Evolutionary conservation across 495 filamentous ascomycete genomes (phyloP), one percentile per base, ranked within the genome.

Genomic region (Achaetomiella virescens): DNA sequence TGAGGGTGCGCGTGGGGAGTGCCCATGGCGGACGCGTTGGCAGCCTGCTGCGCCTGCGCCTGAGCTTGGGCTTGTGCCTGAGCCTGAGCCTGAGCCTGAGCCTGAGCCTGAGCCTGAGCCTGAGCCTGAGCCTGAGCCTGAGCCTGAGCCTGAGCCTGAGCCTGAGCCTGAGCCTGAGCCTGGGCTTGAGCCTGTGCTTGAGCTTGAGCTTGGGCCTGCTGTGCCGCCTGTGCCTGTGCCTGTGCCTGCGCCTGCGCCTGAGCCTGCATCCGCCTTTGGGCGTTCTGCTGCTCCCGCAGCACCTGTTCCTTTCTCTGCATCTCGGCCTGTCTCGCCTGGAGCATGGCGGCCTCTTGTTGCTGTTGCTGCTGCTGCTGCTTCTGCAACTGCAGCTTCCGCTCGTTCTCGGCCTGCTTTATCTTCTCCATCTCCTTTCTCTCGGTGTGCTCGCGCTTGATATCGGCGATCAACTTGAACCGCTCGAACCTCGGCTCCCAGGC

Each of bases 401-500:
- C 79, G 54, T 88, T 84, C 66, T 88, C 84, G 18, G 77, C 77
- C 63, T 81, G 79, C 65, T 80, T 78, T 48, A 71, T 55, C 59
- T 79, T 80, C 57, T 86, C 80, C 15, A 77, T 74, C 44, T 84
- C 85, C 33, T 80, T 81, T 61, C 81, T 84, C 63, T 95, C 90
- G 54, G 85, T 84, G 46, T 88, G 85, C 51, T 86, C 81, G 57
- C 80, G 77, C 60, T 85, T 88, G 63, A 99, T 96, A 36, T 87
- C 85, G 36, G 88, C 89, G 22, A 99, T 78, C 1, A 87, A 79
- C 73, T 97, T 96, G 75, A 95, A 97, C 12, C 86, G 78, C 50
- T 92, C 90, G 67, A 97, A 97, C 6, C 85, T 80, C 42, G 90
- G 89, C 61, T 95, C 87, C 63, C 92, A 96, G 20, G 84, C 71